A percentile compares a stretch with the other conserved stretches of the same genome.
Conservation (phyloP, 2,329 filamentous ascomycete genomes). For the Hirsutella minnesotensis region DNA sequence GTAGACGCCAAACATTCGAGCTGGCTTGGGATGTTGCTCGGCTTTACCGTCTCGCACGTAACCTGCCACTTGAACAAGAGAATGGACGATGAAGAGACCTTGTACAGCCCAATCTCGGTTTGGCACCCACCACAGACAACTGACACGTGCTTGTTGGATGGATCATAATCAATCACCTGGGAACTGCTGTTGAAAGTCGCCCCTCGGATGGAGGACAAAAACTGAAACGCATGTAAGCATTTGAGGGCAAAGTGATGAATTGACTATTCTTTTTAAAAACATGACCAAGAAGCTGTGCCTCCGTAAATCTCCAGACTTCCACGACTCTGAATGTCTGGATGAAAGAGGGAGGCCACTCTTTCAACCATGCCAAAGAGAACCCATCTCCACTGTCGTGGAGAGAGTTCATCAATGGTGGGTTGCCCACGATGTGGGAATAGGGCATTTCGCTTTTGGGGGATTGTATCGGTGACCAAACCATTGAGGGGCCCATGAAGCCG, state of each 20-base stretch:
- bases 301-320: constrained; percentile 36
- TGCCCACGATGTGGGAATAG: constrained; percentile 14
- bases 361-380: constrained; percentile 20
- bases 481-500: constrained; percentile 28
- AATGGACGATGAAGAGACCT: constrained; percentile 30
- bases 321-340: constrained; percentile 35
- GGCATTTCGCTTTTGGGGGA: constrained; percentile 44
- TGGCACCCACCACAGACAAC: constrained; percentile 34
- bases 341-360: constrained; percentile 27
- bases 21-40: constrained; percentile 22
- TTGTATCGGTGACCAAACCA: constrained; percentile 59
- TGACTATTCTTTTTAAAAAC: neutral
- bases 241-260: neutral
- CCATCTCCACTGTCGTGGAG: constrained; percentile 23
- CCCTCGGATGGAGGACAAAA: constrained; percentile 20
- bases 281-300: constrained; percentile 28
- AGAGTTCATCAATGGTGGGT: constrained; percentile 20
- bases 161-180: constrained; percentile 13
- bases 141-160: constrained; percentile 19
- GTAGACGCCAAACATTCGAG: constrained; percentile 41
- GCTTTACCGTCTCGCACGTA: constrained; percentile 20
- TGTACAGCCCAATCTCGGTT: constrained; percentile 34
- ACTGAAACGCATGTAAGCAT: constrained; percentile 21
- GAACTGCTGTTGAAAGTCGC: constrained; percentile 17
- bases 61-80: constrained; percentile 48